Percentiles rank a stretch among this genome's conserved stretches.
Evolutionary conservation across 1,139 yeast genomes (phyloP).

Genomic region (Saccharomyces hybrid): DNA sequence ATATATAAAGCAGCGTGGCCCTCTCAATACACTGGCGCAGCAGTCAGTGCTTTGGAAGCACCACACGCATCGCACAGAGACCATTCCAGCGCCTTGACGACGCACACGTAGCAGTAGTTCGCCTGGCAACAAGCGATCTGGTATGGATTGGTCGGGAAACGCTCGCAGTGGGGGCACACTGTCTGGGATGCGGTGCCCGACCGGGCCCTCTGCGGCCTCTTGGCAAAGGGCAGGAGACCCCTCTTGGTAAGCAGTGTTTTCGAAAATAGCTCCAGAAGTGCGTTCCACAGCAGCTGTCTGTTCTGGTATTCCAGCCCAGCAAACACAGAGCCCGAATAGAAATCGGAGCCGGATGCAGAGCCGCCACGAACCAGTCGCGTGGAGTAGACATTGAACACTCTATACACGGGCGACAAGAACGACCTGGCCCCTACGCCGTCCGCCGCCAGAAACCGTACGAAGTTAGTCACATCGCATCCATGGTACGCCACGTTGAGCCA

Average conservation of each 20-base stretch:
- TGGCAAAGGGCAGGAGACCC: conserved; percentile 5
- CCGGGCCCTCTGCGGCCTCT: neutral
- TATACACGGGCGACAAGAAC: conserved; percentile 16
- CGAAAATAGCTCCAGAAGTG: conserved; percentile 24
- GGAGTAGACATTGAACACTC: conserved; percentile 11
- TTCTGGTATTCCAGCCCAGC: conserved; percentile 25
- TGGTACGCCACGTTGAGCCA: conserved; percentile 8
- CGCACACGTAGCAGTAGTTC: conserved; percentile 23
- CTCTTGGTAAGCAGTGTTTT: conserved; percentile 16
- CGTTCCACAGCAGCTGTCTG: conserved; percentile 28
- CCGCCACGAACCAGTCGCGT: conserved; percentile 1
- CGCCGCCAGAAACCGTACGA: conserved; percentile 11
- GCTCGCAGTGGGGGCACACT: conserved; percentile 16
- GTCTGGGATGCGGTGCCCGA: neutral
- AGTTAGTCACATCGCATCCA: conserved; percentile 13
- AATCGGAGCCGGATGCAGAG: conserved; percentile 8
- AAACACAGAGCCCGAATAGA: conserved; percentile 17
- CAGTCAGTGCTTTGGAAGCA: neutral
- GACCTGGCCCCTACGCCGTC: conserved; percentile 1
- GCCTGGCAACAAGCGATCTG: conserved; percentile 17
- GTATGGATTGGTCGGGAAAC: conserved; percentile 22
- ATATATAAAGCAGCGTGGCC: neutral
- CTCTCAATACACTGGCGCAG: neutral
- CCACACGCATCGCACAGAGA: conserved; percentile 14
- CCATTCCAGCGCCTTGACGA: conserved; percentile 16